Evolutionary conservation across 495 filamentous ascomycete genomes (phyloP), one percentile per base, ranked within the genome.

Genomic region (Achaetomiella virescens): DNA sequence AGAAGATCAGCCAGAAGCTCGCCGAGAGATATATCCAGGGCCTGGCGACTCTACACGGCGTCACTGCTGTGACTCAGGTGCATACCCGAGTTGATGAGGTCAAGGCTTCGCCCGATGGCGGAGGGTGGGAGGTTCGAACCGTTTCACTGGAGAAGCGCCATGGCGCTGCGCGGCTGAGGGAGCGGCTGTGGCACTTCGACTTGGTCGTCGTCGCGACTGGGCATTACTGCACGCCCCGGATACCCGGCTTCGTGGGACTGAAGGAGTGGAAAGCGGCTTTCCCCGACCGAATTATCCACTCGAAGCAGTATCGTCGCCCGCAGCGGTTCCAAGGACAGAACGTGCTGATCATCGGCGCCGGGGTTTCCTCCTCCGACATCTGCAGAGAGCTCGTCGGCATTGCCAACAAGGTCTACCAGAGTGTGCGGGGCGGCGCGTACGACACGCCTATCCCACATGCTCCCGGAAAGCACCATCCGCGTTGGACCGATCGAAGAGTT

Each of bases 341-440:
- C 48, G 61, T 85, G 3, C 72, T 87, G 8, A 65, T 85, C 24
- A 71, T 87, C 29, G 84, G 84, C 3, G 81, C 77, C 10, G 79
- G 80, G 0, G 79, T 82, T 5, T 87, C 84, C 1, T 75, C 82
- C 1, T 62, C 75, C 4, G 84, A 87, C 54, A 83, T 86, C 31
- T 78, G 81, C 11, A 72, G 75, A 18, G 83, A 85, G 60, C 71
- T 84, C 9, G 73, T 71, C 10, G 64, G 72, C 0, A 58, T 80
- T 0, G 78, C 79, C 0, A 70, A 72, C 7, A 69, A 62, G 5
- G 70, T 80, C 20, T 81, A 81, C 61, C 83, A 86, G 61, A 81
- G 77, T 58, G 78, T 77, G 2, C 71, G 83, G 27, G 77, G 76
- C 53, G 81, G 81, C n/a, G 61, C 65, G 3, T 85, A 78, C 59